Conservation (phyloP, 1,284 basidiomycete species). For the Tilletia indica region DNA sequence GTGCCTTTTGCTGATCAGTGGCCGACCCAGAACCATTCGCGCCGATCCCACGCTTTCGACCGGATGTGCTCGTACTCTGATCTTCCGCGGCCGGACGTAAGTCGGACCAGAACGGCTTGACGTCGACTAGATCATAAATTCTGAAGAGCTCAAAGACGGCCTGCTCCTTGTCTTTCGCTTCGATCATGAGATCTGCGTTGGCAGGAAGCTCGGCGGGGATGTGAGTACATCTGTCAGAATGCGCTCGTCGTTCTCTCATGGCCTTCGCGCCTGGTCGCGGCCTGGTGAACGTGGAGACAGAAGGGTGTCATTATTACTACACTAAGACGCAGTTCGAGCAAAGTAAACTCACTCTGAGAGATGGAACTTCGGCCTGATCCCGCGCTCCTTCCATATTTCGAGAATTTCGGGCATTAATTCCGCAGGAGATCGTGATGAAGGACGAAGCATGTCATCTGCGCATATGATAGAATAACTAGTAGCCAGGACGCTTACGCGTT, state of each 20-base stretch:
- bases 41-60: constrained; percentile 52
- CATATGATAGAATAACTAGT: no score
- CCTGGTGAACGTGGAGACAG: constrained; percentile 36
- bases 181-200: constrained; percentile 78
- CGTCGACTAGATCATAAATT: constrained; percentile 70
- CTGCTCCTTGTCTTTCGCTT: constrained; percentile 89
- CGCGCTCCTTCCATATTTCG: constrained; percentile 70
- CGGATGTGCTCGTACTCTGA: constrained; percentile 57
- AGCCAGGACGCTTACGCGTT: no score
- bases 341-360: constrained; percentile 64
- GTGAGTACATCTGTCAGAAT: constrained; percentile 72
- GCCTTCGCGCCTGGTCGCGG: constrained; percentile 28
- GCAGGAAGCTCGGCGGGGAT: constrained; percentile 64
- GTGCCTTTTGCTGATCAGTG: constrained; percentile 58
- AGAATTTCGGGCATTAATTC: constrained; percentile 71
- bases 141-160: constrained; percentile 81
- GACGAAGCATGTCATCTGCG: constrained; percentile 55
- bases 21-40: constrained; percentile 20
- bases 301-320: constrained; percentile 47
- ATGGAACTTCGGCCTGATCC: constrained; percentile 82
- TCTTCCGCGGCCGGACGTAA: constrained; percentile 59
- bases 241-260: constrained; percentile 70
- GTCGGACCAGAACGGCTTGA: constrained; percentile 60
- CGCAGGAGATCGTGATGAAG: constrained; percentile 44
- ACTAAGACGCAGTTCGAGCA: neutral